These are phyloP conservation scores for Pythium aristosporum DNA, from an alignment of 352 stramenopile species.

Conservation along the genomic window DNA sequence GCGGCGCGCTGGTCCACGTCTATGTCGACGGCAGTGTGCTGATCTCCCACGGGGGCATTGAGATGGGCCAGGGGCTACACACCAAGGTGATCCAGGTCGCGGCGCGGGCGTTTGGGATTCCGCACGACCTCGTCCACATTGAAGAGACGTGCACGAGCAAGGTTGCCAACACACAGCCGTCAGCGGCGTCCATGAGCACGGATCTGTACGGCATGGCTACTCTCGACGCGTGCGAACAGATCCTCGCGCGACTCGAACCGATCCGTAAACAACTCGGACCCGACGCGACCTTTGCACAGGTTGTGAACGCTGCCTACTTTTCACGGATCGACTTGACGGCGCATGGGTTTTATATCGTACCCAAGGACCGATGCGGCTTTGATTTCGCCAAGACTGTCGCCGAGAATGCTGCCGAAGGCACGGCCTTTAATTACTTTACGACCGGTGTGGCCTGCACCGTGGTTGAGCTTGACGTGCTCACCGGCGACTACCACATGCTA, in stretches of 20 bases:
- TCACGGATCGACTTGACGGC: conserved; percentile 93
- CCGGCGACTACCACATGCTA: conserved; percentile 89
- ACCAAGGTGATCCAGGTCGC: conserved; percentile 93
- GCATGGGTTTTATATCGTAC: conserved; percentile 95
- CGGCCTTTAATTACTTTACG: conserved; percentile 97
- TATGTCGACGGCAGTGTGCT: conserved; percentile 96
- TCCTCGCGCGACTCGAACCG: conserved; percentile 88
- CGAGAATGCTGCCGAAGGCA: conserved; percentile 89
- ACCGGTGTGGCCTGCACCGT: conserved; percentile 91
- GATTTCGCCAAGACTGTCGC: conserved; percentile 87
- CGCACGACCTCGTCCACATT: conserved; percentile 91
- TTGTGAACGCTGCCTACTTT: conserved; percentile 91
- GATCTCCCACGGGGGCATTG: conserved; percentile 94
- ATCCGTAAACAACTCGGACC: conserved; percentile 71
- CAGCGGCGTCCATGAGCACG: conserved; percentile 94
- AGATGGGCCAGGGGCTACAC: conserved; percentile 97
- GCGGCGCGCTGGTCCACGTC: conserved; percentile 93
- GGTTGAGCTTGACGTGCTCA: conserved; percentile 95
- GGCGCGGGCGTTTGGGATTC: conserved; percentile 91
- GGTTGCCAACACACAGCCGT: conserved; percentile 93
- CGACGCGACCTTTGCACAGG: conserved; percentile 74
- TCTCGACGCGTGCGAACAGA: conserved; percentile 95
- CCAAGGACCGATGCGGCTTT: conserved; percentile 91
- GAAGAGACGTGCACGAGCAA: conserved; percentile 95
- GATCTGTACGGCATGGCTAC: conserved; percentile 97